Base-by-base conservation (phyloP, 1,139 yeast species). In the Nematodospora anomalae region DNA sequence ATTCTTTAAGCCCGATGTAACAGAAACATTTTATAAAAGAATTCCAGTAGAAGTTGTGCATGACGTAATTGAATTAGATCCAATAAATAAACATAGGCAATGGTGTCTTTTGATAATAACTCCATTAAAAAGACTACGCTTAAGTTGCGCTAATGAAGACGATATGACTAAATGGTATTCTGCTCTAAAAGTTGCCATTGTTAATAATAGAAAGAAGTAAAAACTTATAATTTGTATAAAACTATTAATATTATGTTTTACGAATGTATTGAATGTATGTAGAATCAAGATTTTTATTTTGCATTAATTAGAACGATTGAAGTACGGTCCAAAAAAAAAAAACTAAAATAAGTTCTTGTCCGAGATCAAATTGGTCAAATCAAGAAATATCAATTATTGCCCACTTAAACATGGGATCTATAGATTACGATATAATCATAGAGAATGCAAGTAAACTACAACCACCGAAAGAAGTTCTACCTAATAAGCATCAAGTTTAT, bases 21-120 rank as follows among this genome's bases (percentile, higher is more conserved):
- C 16, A 12, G 8, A 13, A 2, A 11, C 10, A 5, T 24, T 31
- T n/a, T 26, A 23, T 9, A 26, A 48, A 46, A 16, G 50, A 26
- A 55, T 74, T 6, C 50, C 55, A 4, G 50, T 71, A 5, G 46
- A 51, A 5, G 67, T 70, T 29, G 52, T 78, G n/a, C 53, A 69
- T 10, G 83, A 77, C 47, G 78, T 71, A 20, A 73, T 76, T 28
- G 83, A 77, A 43, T 52, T 75, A 30, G 81, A 76, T 38, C 36
- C 41, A 8, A 14, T 37, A 12, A 38, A 28, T 23, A 20, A 28
- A 10, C 32, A 26, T 6, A 32, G 67, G 42, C 46, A 50, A 28
- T 73, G 69, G 62, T 76, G 81, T 45, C 53, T 76, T 50, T 54
- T 74, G 37, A 55, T 77, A 15, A 73, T 77, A 24, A 73, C 80